These are phyloP conservation scores for Wickerhamiella siamensis DNA, from an alignment of 805 yeast species.

Conservation along the genomic window DNA sequence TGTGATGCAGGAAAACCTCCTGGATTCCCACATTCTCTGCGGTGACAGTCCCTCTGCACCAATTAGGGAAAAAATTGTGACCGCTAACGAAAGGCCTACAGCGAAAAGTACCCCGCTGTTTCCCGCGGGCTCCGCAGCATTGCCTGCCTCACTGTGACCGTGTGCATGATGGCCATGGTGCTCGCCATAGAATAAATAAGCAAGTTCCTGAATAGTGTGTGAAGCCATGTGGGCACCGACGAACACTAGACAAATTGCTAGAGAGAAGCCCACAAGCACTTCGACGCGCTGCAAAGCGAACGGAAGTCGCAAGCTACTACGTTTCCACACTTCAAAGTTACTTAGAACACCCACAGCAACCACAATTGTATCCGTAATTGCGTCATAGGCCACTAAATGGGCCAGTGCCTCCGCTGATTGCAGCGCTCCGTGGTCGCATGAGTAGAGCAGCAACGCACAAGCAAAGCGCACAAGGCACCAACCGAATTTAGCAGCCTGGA, in stretches of 20 bases:
- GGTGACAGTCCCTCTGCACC: background rate
- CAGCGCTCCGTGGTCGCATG: conserved; percentile 7
- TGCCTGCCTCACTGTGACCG: background rate
- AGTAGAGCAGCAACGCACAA: conserved; percentile 36
- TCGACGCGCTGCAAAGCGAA: conserved; percentile 90
- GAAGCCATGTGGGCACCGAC: conserved; percentile 82
- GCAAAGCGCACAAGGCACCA: conserved; percentile 48
- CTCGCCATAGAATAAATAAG: conserved; percentile 26
- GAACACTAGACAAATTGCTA: conserved; percentile 71
- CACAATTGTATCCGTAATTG: conserved; percentile 56
- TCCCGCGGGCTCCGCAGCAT: background rate
- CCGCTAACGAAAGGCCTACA: background rate
- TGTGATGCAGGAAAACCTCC: conserved; percentile 21
- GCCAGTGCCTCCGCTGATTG: conserved; percentile 50
- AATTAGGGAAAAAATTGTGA: background rate
- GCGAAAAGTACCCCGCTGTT: background rate
- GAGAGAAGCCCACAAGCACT: conserved; percentile 74
- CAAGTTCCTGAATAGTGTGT: conserved; percentile 69
- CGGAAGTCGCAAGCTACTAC: conserved; percentile 68
- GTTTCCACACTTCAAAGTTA: conserved; percentile 88
- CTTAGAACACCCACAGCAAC: conserved; percentile 65
- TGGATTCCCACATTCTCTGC: conserved; percentile 3
- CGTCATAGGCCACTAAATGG: conserved; percentile 77
- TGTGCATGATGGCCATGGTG: conserved; percentile 20
- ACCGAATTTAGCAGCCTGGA: conserved; percentile 42